Conservation (phyloP, 2,329 filamentous ascomycete species). For the Leptosphaerulina australis region DNA sequence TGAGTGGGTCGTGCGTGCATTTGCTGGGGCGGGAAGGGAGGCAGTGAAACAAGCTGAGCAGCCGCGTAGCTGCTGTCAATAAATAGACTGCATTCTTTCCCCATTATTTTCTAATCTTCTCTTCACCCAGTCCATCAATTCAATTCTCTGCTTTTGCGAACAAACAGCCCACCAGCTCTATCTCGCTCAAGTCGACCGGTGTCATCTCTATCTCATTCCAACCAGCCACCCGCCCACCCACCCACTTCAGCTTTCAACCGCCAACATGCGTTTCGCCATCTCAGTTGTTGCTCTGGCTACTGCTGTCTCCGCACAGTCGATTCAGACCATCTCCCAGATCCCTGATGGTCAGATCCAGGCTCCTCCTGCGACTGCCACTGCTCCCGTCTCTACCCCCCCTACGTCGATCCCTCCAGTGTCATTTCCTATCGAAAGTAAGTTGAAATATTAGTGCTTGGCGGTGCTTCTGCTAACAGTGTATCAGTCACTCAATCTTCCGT, state of each 20-base stretch:
- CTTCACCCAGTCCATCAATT: slow-evolving; percentile 8
- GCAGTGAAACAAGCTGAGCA: slow-evolving; percentile 16
- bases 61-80: slow-evolving; percentile 11
- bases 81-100: slow-evolving; percentile 25
- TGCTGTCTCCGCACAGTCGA: slow-evolving; percentile 36
- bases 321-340: slow-evolving; percentile 47
- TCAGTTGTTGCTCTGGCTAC: slow-evolving; percentile 38
- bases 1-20: slow-evolving; percentile 8
- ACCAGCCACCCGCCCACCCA: slow-evolving; percentile 6
- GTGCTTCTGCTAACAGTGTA: not conserved
- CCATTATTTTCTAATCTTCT: slow-evolving; percentile 12
- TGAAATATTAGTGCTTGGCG: not conserved
- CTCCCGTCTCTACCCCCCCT: slow-evolving; percentile 10
- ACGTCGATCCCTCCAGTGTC: slow-evolving; percentile 4
- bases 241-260: too few species aligned
- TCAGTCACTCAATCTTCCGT: slow-evolving; percentile 15
- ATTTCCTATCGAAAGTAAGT: slow-evolving; percentile 2
- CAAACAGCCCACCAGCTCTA: not conserved
- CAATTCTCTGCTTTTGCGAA: not conserved
- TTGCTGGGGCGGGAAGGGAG: slow-evolving; percentile 12
- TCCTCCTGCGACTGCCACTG: slow-evolving; percentile 15
- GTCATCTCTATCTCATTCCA: slow-evolving; percentile 9
- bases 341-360: slow-evolving; percentile 49
- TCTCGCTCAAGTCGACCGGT: slow-evolving; percentile 14
- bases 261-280: slow-evolving; percentile 44